Conservation (phyloP, 2,329 filamentous ascomycete genomes). For the Colletotrichum sp. region DNA sequence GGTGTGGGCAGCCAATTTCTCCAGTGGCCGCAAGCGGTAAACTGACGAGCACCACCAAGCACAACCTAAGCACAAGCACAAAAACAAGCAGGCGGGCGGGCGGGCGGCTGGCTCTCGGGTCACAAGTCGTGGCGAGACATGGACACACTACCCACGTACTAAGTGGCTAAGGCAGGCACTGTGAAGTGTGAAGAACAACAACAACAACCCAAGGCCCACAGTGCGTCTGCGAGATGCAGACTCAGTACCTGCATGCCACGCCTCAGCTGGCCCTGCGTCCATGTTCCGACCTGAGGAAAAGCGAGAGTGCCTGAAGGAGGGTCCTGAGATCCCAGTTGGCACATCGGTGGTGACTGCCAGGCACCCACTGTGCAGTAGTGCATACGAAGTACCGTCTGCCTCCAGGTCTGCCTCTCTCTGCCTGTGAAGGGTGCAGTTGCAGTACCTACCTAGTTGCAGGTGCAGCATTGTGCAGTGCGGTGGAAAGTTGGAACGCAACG, state of each 20-base stretch:
- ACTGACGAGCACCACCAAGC: background rate
- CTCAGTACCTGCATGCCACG: conserved; percentile 22
- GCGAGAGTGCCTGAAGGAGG: background rate
- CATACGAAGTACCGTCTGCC: background rate
- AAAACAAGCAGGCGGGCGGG: background rate
- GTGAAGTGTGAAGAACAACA: background rate
- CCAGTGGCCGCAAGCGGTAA: conserved; percentile 9
- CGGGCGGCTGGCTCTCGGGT: background rate
- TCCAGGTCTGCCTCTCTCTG: background rate
- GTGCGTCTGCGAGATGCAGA: background rate
- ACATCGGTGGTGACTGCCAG: background rate
- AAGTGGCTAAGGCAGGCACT: background rate
- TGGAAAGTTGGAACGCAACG: background rate
- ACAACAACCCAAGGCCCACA: background rate
- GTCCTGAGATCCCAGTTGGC: background rate
- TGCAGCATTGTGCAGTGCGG: background rate
- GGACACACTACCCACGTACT: background rate
- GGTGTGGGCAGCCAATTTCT: conserved; percentile 19
- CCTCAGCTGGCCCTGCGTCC: conserved; percentile 13
- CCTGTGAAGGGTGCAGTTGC: background rate
- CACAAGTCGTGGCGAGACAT: background rate
- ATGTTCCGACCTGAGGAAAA: background rate
- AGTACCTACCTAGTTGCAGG: background rate
- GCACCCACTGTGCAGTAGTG: background rate
- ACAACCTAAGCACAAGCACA: background rate